Evolutionary conservation across 129 eudicot species (phyloP), one percentile per base, ranked within the genome.

Genomic region (Centaurea solstitialis): DNA sequence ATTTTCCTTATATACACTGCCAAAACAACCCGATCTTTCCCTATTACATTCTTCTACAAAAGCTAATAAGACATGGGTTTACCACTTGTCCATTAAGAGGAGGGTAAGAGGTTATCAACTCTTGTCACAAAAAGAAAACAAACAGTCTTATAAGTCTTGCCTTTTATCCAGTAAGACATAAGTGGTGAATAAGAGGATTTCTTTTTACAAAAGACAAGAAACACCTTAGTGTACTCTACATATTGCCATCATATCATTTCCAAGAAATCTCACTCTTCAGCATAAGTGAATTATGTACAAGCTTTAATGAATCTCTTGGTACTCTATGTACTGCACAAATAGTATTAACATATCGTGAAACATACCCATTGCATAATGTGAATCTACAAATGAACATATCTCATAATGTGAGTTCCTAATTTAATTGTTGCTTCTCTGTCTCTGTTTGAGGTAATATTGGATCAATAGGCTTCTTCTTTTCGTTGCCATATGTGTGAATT

Each of bases 11-110:
- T 82, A 79, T 80, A 75, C 77, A 81, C 72, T 53, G 74, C 84
- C 81, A 84, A 74, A 73, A 79, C 70, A 61, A 37, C 73, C 79
- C 78, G 53, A 53, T 64, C 68, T 64, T 64, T 73, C 74, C 40
- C 75, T 74, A 80, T 18, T 45, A 30, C 30, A 59, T 62, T 15
- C 38, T 18, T 15, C 9, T 26, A 66, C 73, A 73, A 18, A 67
- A 67, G 30, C 77, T 73, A 73, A 4, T 33, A 2, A 33, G 37
- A 33, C 37, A 33, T 33, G 37, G 37, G 37, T 33, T 33, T 33
- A 33, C 2, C 37, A 33, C 5, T 33, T 1, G 5, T 33, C 30
- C 30, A 26, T 26, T 26, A 26, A 26, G 30, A 26, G 30, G 30
- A 0, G 30, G 30, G 30, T 26, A 26, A 26, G 30, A 26, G 30